These are phyloP conservation scores for Fusarium sp. DNA, from an alignment of 2,329 filamentous ascomycete species.

Conservation along the genomic window DNA sequence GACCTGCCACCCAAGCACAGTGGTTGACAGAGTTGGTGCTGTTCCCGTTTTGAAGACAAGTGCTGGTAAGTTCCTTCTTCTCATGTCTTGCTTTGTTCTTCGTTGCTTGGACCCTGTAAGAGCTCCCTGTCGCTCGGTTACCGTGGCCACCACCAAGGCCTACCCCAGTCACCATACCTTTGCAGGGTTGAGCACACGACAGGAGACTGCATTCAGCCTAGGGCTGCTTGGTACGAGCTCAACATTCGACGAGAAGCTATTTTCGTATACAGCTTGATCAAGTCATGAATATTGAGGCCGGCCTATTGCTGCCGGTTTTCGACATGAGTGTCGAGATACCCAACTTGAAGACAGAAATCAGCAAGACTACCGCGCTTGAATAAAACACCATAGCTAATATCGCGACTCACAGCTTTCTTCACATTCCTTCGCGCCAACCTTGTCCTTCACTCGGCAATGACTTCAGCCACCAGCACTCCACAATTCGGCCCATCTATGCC, in stretches of 20 bases:
- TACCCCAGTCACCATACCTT: conserved; percentile 19
- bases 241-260: not conserved
- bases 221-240: not conserved
- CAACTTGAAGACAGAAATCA: conserved; percentile 1
- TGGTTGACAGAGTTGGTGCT: conserved; percentile 66
- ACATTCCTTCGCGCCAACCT: conserved; percentile 85
- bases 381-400: conserved; percentile 36
- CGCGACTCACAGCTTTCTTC: conserved; percentile 74
- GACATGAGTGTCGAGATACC: not conserved
- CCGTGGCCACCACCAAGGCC: conserved; percentile 34
- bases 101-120: conserved; percentile 18
- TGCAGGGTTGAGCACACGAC: conserved; percentile 18
- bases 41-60: conserved; percentile 70
- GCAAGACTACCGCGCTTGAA: not conserved
- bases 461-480: conserved; percentile 74
- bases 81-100: conserved; percentile 12
- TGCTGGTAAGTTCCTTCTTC: conserved; percentile 62
- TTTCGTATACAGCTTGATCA: not conserved
- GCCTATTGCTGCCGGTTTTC: not conserved
- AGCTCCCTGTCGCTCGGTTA: conserved; percentile 37
- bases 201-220: not conserved
- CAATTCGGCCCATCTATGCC: conserved; percentile 64
- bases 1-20: conserved; percentile 59
- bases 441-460: conserved; percentile 72
- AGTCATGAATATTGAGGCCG: not conserved